Evolutionary conservation across 768 basidiomycete species (phyloP).

Genomic region (Clitopilus hobsonii): DNA sequence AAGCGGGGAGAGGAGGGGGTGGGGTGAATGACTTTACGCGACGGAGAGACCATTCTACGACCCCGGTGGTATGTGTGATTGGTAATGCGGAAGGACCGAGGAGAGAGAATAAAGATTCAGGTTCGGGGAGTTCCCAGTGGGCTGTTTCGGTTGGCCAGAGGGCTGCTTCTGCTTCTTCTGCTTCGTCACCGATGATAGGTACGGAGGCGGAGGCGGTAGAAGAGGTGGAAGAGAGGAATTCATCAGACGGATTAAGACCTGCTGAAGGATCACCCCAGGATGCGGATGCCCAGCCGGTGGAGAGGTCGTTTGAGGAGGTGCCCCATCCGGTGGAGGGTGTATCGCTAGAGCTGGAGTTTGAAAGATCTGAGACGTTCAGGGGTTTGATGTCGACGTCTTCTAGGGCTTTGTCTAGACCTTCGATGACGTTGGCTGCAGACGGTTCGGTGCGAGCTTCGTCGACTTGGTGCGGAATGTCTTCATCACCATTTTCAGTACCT

Average conservation of each 20-base stretch:
- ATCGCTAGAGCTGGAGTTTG: conserved; percentile 7
- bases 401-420: conserved; percentile 33
- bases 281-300: background rate
- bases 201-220: too few species aligned
- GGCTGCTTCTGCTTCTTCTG: background rate
- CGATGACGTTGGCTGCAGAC: conserved; percentile 14
- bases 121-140: conserved; percentile 16
- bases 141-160: background rate
- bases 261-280: conserved; percentile 3
- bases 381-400: conserved; percentile 27
- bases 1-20: too few species aligned
- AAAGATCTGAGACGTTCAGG: conserved; percentile 9
- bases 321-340: conserved; percentile 8
- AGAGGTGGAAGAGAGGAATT: background rate
- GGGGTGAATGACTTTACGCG: conserved; percentile 45
- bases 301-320: conserved; percentile 6
- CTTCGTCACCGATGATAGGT: background rate
- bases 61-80: conserved; percentile 56
- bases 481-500: too few species aligned
- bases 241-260: background rate
- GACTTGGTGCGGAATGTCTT: too few species aligned
- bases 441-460: conserved; percentile 5
- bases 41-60: conserved; percentile 64
- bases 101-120: conserved; percentile 29
- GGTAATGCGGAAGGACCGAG: conserved; percentile 57